Percentiles rank a stretch among this genome's conserved stretches.
Conservation (phyloP, 1,139 yeast genomes). For the Blastobotrys ciferrii region DNA sequence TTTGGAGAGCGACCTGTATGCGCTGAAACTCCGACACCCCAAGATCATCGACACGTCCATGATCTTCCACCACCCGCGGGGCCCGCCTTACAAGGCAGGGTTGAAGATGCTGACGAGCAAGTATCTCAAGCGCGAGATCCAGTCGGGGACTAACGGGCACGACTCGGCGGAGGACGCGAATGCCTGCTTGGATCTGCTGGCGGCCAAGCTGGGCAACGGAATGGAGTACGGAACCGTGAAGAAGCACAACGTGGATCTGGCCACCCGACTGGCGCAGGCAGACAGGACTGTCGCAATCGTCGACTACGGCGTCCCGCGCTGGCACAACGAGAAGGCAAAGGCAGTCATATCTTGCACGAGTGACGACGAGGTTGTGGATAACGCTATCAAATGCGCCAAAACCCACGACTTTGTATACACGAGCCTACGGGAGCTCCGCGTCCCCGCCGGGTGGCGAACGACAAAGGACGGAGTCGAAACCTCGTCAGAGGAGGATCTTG, state of each 20-base stretch:
- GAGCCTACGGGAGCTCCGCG: slow-evolving; percentile 60
- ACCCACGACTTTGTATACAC: slow-evolving; percentile 51
- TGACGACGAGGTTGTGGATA: slow-evolving; percentile 58
- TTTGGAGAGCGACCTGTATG: slow-evolving; percentile 81
- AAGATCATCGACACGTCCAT: slow-evolving; percentile 82
- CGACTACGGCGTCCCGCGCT: slow-evolving; percentile 38
- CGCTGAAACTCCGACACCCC: slow-evolving; percentile 73
- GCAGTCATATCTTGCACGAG: slow-evolving; percentile 45
- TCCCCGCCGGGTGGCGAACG: slow-evolving; percentile 30
- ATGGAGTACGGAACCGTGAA: slow-evolving; percentile 52
- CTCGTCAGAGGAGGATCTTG: slow-evolving; percentile 9
- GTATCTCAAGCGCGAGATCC: slow-evolving; percentile 59
- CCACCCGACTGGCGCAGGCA: slow-evolving; percentile 21
- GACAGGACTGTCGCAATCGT: slow-evolving; percentile 35
- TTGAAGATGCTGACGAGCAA: slow-evolving; percentile 63
- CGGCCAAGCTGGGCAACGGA: slow-evolving; percentile 68
- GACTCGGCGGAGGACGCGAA: slow-evolving; percentile 83
- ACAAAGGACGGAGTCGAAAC: slow-evolving; percentile 11
- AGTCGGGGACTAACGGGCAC: slow-evolving; percentile 65
- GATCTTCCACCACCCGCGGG: slow-evolving; percentile 72
- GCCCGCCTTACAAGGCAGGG: slow-evolving; percentile 77
- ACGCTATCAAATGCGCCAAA: slow-evolving; percentile 35
- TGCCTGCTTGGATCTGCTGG: slow-evolving; percentile 75
- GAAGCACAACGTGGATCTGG: slow-evolving; percentile 21
- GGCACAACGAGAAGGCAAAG: slow-evolving; percentile 39